Percentiles rank a stretch among this genome's conserved stretches.
Conservation (phyloP, 2,329 filamentous ascomycete genomes). For the Elsinoe ampelina region DNA sequence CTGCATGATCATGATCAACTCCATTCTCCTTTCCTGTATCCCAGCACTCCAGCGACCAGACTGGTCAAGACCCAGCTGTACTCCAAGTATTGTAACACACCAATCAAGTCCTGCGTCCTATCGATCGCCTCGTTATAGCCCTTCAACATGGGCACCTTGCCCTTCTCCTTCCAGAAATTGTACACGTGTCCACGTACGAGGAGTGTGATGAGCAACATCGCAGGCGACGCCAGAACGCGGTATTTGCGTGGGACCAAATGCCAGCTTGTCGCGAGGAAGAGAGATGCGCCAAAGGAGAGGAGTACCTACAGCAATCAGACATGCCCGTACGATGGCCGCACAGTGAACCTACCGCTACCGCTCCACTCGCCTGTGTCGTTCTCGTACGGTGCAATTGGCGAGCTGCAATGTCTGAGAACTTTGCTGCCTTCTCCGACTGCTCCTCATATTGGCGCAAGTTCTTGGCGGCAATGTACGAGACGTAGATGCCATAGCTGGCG, state of each 20-base stretch:
- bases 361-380: conserved; percentile 35
- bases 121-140: conserved; percentile 28
- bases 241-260: conserved; percentile 7
- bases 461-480: conserved; percentile 35
- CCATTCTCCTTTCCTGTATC: conserved; percentile 12
- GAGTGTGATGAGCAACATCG: conserved; percentile 22
- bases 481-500: conserved; percentile 34
- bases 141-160: conserved; percentile 18
- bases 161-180: conserved; percentile 26
- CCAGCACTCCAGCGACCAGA: conserved; percentile 23
- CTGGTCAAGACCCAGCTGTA: conserved; percentile 28
- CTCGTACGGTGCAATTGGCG: conserved; percentile 37
- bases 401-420: conserved; percentile 36
- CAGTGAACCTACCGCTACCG: conserved; percentile 27
- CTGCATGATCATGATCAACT: background rate
- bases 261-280: conserved; percentile 11
- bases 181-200: conserved; percentile 26
- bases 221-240: conserved; percentile 19
- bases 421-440: conserved; percentile 36
- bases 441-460: conserved; percentile 39
- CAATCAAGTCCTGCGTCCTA: conserved; percentile 25
- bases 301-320: background rate
- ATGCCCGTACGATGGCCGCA: too few species aligned
- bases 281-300: conserved; percentile 9
- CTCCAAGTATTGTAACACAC: conserved; percentile 27